Base-by-base conservation (phyloP, 148 eudicot genomes). In the Simmondsia chinensis region DNA sequence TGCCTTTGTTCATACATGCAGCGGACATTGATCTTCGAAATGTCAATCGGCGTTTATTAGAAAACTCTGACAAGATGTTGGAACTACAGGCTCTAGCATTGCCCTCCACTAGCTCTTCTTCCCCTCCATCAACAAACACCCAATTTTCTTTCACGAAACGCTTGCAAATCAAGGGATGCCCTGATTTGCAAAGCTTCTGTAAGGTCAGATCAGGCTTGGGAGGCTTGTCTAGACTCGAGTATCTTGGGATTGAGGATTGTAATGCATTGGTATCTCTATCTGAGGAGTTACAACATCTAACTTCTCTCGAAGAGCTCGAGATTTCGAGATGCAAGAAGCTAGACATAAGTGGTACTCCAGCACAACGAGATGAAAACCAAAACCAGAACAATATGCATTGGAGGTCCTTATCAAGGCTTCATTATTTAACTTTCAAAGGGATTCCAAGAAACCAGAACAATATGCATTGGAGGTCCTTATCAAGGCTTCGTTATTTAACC, bases 271-370 rank as follows among this genome's bases (percentile, higher is more conserved):
- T 13, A 29, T 51, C 52, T 3, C 23, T 52, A 30, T 33, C 50
- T 1, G 50, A 55, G 17, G 31, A 41, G 6, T 3, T 13, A 6
- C 11, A 33, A 50, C 20, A 3, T 36, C 31, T 60, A n/a, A 6
- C 59, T 16, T 53, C 59, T 2, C 23, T 61, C 2, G 43, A 46
- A 7, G 25, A 4, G 6, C 24, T 61, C 50, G 54, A 54, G 29
- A 54, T 54, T 33, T 61, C 66, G 18, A 24, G 39, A 33, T 61
- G 60, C 48, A 61, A 54, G 24, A 37, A 52, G 9, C 60, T 61
- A 9, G 46, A 46, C 39, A 35, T 54, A 7, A 22, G 43, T 16
- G 23, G 37, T 0, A 8, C 20, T 22, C 1, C 39, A 42, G 22
- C 16, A n/a, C 5, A 22, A 27, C 15, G 6, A 14, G 35, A 28